Base-by-base conservation (phyloP, 2,329 filamentous ascomycete genomes). In the Ophiostoma angusticollis region DNA sequence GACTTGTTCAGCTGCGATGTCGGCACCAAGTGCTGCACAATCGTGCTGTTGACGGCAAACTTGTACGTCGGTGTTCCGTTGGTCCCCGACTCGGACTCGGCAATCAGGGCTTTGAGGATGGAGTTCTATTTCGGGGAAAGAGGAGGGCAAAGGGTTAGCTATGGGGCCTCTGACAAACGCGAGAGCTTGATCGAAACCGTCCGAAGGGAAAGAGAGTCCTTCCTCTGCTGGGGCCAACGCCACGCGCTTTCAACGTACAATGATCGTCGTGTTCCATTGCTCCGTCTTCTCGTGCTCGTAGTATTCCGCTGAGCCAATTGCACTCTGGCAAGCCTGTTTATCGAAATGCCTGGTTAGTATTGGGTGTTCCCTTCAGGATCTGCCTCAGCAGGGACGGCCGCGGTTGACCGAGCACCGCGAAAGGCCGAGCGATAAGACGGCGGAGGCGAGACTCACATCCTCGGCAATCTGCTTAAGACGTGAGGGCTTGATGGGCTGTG, bases 31-130 rank as follows among this genome's bases (percentile, higher is more conserved):
- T 96, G 89, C 67, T 98, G 89, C 51, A 96, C 93, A 56, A 96
- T 95, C 49, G 89, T 96, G 68, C 84, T 93, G 71, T 94, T 96
- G 64, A 93, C 86, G 51, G 86, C 84, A 64, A 89, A 96, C 63
- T 96, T 96, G 74, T 79, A 94, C 13, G 67, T 61, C 19, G 73
- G 65, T 21, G 67, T 61, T 44, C 67, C 64, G 45, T 27, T 14
- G 12, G 68, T 62, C 34, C 68, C 58, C 14, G 74, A 69, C 14
- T 72, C 75, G 36, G 80, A 78, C 57, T 87, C 82, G 49, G 79
- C 78, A 60, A 89, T 84, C 48, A 89, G 70, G 37, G 77, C 70
- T 55, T 81, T 77, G 48, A 91, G 77, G 57, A 89, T 82, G 40
- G 70, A 74, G 65, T 80, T 84, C 80, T 85, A 42, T 17, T 13